Conservation (phyloP, 306 rosid genomes). For the Lathyrus aphaca region DNA sequence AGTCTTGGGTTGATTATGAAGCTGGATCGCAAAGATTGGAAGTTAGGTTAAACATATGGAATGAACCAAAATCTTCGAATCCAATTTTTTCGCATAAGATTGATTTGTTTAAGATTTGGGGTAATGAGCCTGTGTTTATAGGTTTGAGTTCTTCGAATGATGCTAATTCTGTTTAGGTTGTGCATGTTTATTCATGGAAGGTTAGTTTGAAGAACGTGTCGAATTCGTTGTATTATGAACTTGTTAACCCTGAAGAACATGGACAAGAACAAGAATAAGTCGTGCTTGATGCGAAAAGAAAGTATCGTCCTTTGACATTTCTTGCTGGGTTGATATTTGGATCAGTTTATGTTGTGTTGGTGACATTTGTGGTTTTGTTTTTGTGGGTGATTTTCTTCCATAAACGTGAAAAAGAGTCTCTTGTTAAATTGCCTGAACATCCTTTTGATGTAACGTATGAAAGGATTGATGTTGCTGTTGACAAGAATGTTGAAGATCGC, state of each 20-base stretch:
- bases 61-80: constrained; percentile 49
- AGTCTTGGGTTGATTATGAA: constrained; percentile 74
- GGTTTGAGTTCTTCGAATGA: constrained; percentile 60
- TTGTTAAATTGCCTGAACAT: constrained; percentile 40
- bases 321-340: constrained; percentile 66
- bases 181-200: constrained; percentile 63
- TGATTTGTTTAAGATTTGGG: constrained; percentile 60
- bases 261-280: too few species aligned
- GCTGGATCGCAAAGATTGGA: constrained; percentile 51
- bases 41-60: constrained; percentile 51
- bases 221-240: constrained; percentile 55
- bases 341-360: constrained; percentile 59
- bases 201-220: constrained; percentile 37
- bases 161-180: constrained; percentile 46
- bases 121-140: constrained; percentile 45
- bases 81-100: constrained; percentile 50
- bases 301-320: constrained; percentile 42
- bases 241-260: constrained; percentile 53
- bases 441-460: constrained; percentile 59
- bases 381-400: constrained; percentile 59
- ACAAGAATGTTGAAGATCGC: constrained; percentile 37
- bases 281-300: constrained; percentile 8
- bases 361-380: constrained; percentile 58
- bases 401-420: constrained; percentile 41
- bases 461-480: constrained; percentile 67